These are phyloP conservation scores for Sporothrix euskadiensis DNA, from an alignment of 2,329 filamentous ascomycete species.

Conservation along the genomic window DNA sequence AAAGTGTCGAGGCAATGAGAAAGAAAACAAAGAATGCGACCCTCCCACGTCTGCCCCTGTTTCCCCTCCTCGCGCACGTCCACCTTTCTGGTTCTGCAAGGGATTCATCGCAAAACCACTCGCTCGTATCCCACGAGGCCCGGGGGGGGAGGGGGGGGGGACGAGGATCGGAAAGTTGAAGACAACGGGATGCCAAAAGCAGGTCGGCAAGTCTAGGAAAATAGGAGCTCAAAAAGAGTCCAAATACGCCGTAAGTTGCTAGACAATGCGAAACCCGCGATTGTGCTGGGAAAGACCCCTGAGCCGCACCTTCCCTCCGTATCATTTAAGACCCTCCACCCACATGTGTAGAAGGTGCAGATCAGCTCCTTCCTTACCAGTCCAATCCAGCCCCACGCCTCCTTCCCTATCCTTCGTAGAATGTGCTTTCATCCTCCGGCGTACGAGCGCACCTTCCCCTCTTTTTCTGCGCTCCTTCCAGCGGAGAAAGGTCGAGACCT, in stretches of 20 bases:
- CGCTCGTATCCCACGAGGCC: slow-evolving; percentile 9
- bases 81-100: background rate
- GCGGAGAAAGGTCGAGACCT: background rate
- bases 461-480: background rate
- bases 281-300: background rate
- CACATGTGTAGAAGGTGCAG: background rate
- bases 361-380: background rate
- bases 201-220: background rate
- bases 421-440: background rate
- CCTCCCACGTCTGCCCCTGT: background rate
- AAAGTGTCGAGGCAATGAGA: background rate
- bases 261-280: slow-evolving; percentile 10
- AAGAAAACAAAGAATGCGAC: slow-evolving; percentile 12
- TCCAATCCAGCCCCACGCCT: background rate
- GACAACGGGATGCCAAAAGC: background rate
- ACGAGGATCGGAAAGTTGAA: background rate
- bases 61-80: background rate
- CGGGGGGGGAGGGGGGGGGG: too few relatives aligned
- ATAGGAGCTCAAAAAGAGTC: background rate
- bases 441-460: background rate
- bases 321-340: background rate
- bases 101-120: background rate
- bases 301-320: slow-evolving; percentile 7
- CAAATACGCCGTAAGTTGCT: background rate
- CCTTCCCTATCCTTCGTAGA: background rate